phyloP scores from a whole-genome alignment of 192 early-diverging fungal genomes.

The Backusella parvicylindrica region DNA sequence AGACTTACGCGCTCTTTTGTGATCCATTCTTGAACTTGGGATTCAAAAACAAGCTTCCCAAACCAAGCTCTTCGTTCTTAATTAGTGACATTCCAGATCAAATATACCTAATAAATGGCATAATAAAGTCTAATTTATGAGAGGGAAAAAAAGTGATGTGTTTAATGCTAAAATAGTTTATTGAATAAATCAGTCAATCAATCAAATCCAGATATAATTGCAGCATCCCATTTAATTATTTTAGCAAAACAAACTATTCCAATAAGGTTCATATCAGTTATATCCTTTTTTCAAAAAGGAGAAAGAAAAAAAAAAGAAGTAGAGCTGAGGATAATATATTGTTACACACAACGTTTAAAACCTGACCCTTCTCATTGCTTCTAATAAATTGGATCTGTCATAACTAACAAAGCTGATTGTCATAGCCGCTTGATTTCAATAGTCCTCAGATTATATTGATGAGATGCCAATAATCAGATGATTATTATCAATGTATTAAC shows the following conservation, averaged over 20 bases:
- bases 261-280: background rate
- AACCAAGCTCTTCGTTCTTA: no score
- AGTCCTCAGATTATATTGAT: no score
- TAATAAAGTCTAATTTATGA: no score
- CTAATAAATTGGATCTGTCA: background rate
- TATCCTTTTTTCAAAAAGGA: background rate
- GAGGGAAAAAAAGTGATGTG: background rate
- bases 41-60: background rate
- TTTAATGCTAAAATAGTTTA: background rate
- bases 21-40: background rate
- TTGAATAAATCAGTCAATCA: background rate
- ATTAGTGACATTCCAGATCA: background rate
- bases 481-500: no score
- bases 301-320: background rate
- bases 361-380: background rate
- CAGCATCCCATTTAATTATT: background rate
- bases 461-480: no score
- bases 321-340: background rate
- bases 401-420: background rate
- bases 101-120: background rate
- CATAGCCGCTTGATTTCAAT: background rate
- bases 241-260: background rate
- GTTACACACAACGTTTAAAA: background rate
- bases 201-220: background rate
- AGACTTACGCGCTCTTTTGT: background rate